Base-by-base conservation (phyloP, 1,139 yeast species). In the Blastobotrys niveus region DNA sequence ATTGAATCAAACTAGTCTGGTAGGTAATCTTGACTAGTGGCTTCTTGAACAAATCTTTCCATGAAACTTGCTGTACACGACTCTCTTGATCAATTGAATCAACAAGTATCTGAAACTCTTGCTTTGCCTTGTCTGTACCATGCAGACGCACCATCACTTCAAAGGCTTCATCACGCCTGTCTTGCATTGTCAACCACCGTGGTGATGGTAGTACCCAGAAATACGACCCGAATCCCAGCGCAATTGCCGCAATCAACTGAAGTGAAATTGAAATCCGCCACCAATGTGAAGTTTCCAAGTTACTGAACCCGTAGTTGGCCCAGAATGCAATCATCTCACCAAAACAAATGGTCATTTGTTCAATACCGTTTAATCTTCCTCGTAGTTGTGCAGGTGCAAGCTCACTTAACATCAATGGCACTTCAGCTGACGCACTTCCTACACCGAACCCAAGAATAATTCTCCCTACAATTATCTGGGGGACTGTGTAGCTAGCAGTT, bases 271-370 rank as follows among this genome's bases (percentile, higher is more conserved):
- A 53, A 49, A 54, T 42, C 37, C 57, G 42, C 53, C 59, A 52
- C 42, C 50, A 51, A 22, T 53, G 55, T 20, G 51, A 43, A n/a
- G 46, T 44, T 45, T 42, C 50, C 43, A 76, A 76, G 55, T 76
- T 81, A 7, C 80, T 75, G 42, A 82, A 70, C 15, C 91, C 91
- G 58, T 79, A 83, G 59, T 81, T 87, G 50, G 80, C 67, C 91
- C 91, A 83, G 68, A 82, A 82, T 14, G 88, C 85, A 60, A 82
- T 67, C 61, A 77, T 72, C 37, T 84, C 79, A 55, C 88, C 88
- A 19, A 50, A 39, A 17, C 52, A 46, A 17, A 54, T 42, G 12
- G 46, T 34, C 41, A 50, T 47, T 31, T 51, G 54, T 26, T 48
- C 51, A 43, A 81, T 67, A 38, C 84, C 85, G 52, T 80, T 77